A percentile compares a stretch with the other conserved stretches of the same genome.
Conservation (phyloP, 2,329 filamentous ascomycete species). For the Colletotrichum costaricense region DNA sequence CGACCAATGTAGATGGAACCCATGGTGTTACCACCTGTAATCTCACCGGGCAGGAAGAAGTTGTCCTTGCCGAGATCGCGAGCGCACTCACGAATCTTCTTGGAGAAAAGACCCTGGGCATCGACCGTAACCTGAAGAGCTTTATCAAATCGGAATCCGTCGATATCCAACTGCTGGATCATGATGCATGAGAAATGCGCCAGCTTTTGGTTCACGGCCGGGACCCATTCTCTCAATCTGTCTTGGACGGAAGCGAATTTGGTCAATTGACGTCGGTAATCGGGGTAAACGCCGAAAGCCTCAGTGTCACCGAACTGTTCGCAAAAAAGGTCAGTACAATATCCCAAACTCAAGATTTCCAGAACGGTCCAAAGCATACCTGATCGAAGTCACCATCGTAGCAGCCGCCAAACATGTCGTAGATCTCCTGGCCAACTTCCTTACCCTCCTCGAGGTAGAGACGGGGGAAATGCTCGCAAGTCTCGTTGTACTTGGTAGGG, state of each 20-base stretch:
- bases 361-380: slow-evolving; percentile 17
- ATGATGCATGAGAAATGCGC: slow-evolving; percentile 72
- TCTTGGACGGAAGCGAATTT: slow-evolving; percentile 77
- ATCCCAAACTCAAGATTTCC: no score
- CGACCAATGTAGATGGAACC: slow-evolving; percentile 71
- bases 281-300: slow-evolving; percentile 71
- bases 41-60: slow-evolving; percentile 73
- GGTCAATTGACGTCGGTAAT: slow-evolving; percentile 72
- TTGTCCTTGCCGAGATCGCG: slow-evolving; percentile 66
- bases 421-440: slow-evolving; percentile 59
- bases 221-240: slow-evolving; percentile 72
- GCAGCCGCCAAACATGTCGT: slow-evolving; percentile 62
- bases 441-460: slow-evolving; percentile 71
- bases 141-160: slow-evolving; percentile 76
- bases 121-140: slow-evolving; percentile 74
- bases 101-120: slow-evolving; percentile 67
- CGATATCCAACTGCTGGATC: slow-evolving; percentile 71
- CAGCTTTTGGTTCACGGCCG: slow-evolving; percentile 66
- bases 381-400: slow-evolving; percentile 73
- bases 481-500: slow-evolving; percentile 63
- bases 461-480: slow-evolving; percentile 65
- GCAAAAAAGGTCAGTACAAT: neutral
- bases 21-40: slow-evolving; percentile 71
- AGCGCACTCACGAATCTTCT: slow-evolving; percentile 69
- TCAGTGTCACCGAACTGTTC: slow-evolving; percentile 68